Conservation (phyloP, 2,329 filamentous ascomycete genomes). For the Penicillium decumbens region DNA sequence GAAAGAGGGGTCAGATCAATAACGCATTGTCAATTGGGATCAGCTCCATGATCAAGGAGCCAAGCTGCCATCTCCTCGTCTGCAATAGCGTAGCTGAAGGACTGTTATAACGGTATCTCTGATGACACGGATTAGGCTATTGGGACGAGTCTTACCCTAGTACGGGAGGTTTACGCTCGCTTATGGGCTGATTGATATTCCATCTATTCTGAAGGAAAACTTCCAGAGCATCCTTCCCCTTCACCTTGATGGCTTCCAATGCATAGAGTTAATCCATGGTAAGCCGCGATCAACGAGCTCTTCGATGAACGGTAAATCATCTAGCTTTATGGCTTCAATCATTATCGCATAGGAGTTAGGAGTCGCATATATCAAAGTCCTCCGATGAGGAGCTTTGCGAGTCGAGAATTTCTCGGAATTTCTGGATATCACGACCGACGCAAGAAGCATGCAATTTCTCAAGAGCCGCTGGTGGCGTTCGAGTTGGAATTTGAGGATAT, state of each 20-base stretch:
- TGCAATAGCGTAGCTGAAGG: conserved; percentile 13
- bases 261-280: conserved; percentile 16
- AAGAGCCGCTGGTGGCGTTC: conserved; percentile 2
- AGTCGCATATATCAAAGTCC: conserved; percentile 14
- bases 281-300: conserved; percentile 18
- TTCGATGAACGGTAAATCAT: conserved; percentile 12
- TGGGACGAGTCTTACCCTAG: conserved; percentile 11
- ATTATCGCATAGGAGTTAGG: conserved; percentile 14
- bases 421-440: conserved; percentile 4
- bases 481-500: conserved; percentile 1
- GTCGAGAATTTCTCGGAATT: conserved; percentile 7
- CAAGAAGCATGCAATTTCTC: conserved; percentile 1
- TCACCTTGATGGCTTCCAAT: conserved; percentile 9
- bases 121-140: too few relatives aligned
- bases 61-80: conserved; percentile 23
- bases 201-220: conserved; percentile 16
- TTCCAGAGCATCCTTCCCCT: conserved; percentile 10
- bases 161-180: conserved; percentile 17
- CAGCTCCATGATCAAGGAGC: conserved; percentile 27
- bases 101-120: neutral
- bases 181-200: conserved; percentile 23
- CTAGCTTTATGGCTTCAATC: conserved; percentile 18
- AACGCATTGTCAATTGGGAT: conserved; percentile 23
- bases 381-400: neutral
- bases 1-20: conserved; percentile 26